These are phyloP conservation scores for Cryphonectria japonica DNA, from an alignment of 2,329 filamentous ascomycete species.

Conservation along the genomic window DNA sequence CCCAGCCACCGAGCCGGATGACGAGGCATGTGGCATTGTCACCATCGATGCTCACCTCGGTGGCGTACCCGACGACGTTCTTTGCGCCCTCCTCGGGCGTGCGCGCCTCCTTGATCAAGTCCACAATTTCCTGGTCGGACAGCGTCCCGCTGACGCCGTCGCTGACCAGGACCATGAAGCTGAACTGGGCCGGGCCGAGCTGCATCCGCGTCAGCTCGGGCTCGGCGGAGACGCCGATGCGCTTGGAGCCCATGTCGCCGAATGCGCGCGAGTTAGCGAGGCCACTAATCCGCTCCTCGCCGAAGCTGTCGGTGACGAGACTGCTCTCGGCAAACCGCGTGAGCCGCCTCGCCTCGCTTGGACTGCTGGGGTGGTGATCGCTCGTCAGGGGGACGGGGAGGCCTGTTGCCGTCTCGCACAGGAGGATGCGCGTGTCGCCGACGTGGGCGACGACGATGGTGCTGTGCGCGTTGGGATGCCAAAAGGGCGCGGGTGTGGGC, in stretches of 20 bases:
- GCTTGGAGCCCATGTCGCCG: conserved; percentile 89
- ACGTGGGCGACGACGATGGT: conserved; percentile 89
- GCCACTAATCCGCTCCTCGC: conserved; percentile 92
- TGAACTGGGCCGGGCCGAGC: conserved; percentile 80
- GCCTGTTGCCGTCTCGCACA: conserved; percentile 86
- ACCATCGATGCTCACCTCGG: conserved; percentile 73
- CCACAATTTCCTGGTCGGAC: conserved; percentile 92
- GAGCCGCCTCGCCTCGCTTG: conserved; percentile 79
- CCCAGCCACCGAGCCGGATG: conserved; percentile 70
- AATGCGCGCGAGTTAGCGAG: conserved; percentile 94
- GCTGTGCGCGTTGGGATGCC: conserved; percentile 85
- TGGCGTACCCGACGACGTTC: conserved; percentile 83
- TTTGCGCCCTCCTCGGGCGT: conserved; percentile 85
- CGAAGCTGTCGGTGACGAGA: conserved; percentile 94
- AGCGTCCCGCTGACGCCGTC: conserved; percentile 89
- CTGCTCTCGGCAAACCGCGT: conserved; percentile 74
- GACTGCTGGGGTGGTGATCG: conserved; percentile 90
- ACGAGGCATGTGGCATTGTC: conserved; percentile 73
- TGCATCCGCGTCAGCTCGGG: conserved; percentile 84
- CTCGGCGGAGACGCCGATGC: conserved; percentile 91
- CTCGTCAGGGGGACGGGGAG: conserved; percentile 80
- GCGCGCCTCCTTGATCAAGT: conserved; percentile 89
- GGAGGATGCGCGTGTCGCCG: conserved; percentile 87
- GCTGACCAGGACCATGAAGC: conserved; percentile 84
- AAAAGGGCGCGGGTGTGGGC: conserved; percentile 88